phyloP scores from a whole-genome alignment of 1,139 yeast species.

The Geotrichum fermentans region DNA sequence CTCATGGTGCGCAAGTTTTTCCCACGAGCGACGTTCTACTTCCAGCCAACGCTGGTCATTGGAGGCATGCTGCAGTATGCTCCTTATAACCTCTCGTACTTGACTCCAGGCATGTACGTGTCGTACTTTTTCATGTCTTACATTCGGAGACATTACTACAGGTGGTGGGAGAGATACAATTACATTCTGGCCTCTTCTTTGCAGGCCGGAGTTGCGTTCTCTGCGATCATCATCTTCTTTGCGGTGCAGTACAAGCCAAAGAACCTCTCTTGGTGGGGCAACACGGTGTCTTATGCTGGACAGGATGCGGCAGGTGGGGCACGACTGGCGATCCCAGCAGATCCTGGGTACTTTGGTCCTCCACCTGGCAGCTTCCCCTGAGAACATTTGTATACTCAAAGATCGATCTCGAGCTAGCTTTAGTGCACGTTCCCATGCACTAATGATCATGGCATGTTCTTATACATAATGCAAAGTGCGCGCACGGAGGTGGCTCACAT shows the following conservation, averaged over 20 bases:
- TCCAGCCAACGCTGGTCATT: conserved; percentile 40
- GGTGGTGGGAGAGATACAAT: conserved; percentile 71
- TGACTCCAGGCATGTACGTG: conserved; percentile 40
- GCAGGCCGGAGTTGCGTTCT: conserved; percentile 41
- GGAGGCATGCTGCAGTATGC: conserved; percentile 39
- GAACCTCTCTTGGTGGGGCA: conserved; percentile 50
- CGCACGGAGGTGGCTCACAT: too few relatives aligned
- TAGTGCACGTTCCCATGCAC: too few relatives aligned
- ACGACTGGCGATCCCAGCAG: conserved; percentile 1
- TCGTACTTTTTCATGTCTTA: conserved; percentile 42
- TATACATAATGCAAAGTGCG: not conserved
- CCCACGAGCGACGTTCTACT: conserved; percentile 39
- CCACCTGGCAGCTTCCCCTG: conserved; percentile 15
- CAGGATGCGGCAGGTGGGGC: conserved; percentile 27
- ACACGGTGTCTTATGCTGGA: conserved; percentile 35
- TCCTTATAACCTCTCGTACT: conserved; percentile 42
- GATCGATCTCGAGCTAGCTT: not conserved
- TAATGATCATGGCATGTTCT: not conserved
- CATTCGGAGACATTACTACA: conserved; percentile 33
- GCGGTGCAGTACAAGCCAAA: conserved; percentile 42
- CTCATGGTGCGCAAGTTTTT: conserved; percentile 36
- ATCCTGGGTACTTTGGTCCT: conserved; percentile 18
- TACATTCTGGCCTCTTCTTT: conserved; percentile 42
- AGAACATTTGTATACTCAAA: not conserved
- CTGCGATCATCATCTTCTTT: conserved; percentile 49